A percentile compares a stretch with the other conserved stretches of the same genome.
phyloP scores from a whole-genome alignment of 495 filamentous ascomycete genomes.

The Penicillium longicatenatum region DNA sequence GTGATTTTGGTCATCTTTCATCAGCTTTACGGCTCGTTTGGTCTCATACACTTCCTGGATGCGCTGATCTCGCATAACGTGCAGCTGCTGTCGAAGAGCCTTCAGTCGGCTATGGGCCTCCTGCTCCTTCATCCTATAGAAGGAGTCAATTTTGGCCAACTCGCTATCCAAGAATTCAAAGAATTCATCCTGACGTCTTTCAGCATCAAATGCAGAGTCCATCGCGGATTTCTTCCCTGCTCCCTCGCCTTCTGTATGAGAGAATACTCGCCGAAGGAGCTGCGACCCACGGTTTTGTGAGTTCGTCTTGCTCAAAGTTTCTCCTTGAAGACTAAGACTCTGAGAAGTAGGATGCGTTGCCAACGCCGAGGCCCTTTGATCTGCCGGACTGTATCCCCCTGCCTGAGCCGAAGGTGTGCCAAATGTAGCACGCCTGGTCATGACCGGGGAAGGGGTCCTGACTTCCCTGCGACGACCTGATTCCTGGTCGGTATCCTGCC shows the following conservation, averaged over 20 bases:
- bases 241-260: slow-evolving; percentile 29
- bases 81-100: slow-evolving; percentile 75
- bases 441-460: slow-evolving; percentile 32
- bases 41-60: slow-evolving; percentile 63
- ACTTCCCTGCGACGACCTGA: slow-evolving; percentile 11
- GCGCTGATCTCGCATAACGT: slow-evolving; percentile 82
- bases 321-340: slow-evolving; percentile 6
- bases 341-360: slow-evolving; percentile 15
- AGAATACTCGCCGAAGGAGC: slow-evolving; percentile 42
- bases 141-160: slow-evolving; percentile 81
- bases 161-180: slow-evolving; percentile 76
- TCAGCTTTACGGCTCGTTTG: slow-evolving; percentile 11
- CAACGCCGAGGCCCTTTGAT: slow-evolving; percentile 12
- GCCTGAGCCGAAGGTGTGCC: slow-evolving; percentile 10
- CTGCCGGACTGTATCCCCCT: slow-evolving; percentile 9
- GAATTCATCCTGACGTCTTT: slow-evolving; percentile 71
- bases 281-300: slow-evolving; percentile 29
- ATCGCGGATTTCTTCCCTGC: slow-evolving; percentile 36
- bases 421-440: slow-evolving; percentile 27
- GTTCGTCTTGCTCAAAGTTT: slow-evolving; percentile 5
- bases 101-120: slow-evolving; percentile 72
- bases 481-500: slow-evolving; percentile 20
- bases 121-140: slow-evolving; percentile 80
- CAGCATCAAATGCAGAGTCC: slow-evolving; percentile 51
- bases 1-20: slow-evolving; percentile 11